Conservation (phyloP, 2,329 filamentous ascomycete genomes). For the Fusarium proliferatum region DNA sequence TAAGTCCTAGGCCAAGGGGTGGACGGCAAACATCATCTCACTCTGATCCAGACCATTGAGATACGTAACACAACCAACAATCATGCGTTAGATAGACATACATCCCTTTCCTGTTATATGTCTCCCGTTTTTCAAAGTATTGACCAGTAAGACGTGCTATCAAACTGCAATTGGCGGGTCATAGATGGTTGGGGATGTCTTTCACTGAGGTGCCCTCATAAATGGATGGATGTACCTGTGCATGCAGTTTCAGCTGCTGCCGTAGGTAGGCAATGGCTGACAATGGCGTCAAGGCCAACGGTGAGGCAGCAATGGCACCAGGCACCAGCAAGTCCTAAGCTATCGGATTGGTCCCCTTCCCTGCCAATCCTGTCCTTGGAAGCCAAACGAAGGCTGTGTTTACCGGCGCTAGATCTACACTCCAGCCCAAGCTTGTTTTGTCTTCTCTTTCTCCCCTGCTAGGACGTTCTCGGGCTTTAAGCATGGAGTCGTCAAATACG, state of each 20-base stretch:
- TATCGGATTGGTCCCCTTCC: background rate
- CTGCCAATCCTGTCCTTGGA: background rate
- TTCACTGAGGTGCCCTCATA: background rate
- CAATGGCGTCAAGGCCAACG: background rate
- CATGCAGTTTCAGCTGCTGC: background rate
- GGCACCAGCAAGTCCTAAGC: constrained; percentile 1
- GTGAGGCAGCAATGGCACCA: constrained; percentile 4
- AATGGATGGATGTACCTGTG: background rate
- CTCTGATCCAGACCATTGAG: background rate
- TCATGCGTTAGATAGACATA: background rate
- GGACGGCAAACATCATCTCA: background rate
- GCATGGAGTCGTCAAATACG: constrained; percentile 10
- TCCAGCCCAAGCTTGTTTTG: background rate
- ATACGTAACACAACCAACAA: background rate
- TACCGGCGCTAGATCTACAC: background rate
- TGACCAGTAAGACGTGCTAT: background rate
- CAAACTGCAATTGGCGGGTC: background rate
- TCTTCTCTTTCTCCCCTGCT: background rate
- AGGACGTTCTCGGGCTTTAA: constrained; percentile 8
- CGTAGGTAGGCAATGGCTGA: background rate
- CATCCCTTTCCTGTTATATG: background rate
- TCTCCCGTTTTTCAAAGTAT: background rate
- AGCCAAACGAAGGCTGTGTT: background rate
- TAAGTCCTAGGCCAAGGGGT: constrained; percentile 4
- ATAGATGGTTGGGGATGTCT: background rate